Percentiles rank a stretch among this genome's conserved stretches.
Evolutionary conservation across 768 basidiomycete species (phyloP).

Genomic region (Rhizopogon vesiculosus): DNA sequence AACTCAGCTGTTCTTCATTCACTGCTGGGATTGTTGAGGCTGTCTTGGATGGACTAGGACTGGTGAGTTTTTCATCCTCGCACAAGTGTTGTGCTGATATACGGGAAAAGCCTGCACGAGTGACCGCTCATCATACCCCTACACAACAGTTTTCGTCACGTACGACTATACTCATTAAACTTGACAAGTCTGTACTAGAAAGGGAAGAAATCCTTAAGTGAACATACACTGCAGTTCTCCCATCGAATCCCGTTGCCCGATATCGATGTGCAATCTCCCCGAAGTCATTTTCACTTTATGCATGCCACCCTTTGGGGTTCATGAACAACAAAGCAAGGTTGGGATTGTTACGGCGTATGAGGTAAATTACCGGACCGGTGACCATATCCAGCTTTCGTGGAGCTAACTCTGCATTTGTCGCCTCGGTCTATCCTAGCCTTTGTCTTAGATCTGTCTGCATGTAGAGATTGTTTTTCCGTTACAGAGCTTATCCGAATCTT

Average conservation of each 20-base stretch:
- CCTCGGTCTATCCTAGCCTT: too few relatives aligned
- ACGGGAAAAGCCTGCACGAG: slow-evolving; percentile 76
- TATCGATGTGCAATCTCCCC: background rate
- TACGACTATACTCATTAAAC: slow-evolving; percentile 96
- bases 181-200: slow-evolving; percentile 89
- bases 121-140: slow-evolving; percentile 93
- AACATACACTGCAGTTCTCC: slow-evolving; percentile 9
- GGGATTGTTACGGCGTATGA: too few relatives aligned
- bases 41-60: slow-evolving; percentile 88
- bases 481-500: background rate
- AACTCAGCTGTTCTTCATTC: slow-evolving; percentile 94
- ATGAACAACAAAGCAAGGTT: too few relatives aligned
- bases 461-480: background rate
- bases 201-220: slow-evolving; percentile 89
- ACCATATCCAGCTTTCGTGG: too few relatives aligned
- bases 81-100: background rate
- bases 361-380: too few relatives aligned
- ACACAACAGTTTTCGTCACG: slow-evolving; percentile 74
- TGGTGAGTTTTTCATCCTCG: slow-evolving; percentile 55
- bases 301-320: background rate
- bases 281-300: background rate
- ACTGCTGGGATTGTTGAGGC: slow-evolving; percentile 98
- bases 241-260: background rate
- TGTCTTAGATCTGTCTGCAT: too few relatives aligned
- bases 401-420: too few relatives aligned